Evolutionary conservation across 2,329 filamentous ascomycete species (phyloP), one percentile per base, ranked within the genome.

Genomic region (Colletotrichum chlorophyti): DNA sequence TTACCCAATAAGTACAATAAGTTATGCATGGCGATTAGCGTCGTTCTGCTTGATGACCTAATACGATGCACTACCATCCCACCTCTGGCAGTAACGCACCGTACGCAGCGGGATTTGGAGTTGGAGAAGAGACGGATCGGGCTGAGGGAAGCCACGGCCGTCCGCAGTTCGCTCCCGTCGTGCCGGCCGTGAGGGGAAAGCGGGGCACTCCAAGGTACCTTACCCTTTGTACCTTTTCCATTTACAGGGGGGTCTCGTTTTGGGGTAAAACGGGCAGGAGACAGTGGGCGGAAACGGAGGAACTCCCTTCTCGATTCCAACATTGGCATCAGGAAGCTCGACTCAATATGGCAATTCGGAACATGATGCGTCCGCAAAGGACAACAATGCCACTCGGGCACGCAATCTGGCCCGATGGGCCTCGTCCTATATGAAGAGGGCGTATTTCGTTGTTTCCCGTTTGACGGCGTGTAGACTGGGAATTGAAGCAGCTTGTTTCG

Each of bases 281-380:
- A 34, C 19, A n/a, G n/a, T n/a, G n/a, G n/a, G n/a, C n/a, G n/a
- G 4, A 46, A 31, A 31, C 52, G 52, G 43, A 54, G 37, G 11
- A 37, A 34, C 40, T 46, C 19, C 29, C 34, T 17, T 31, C 43
- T 31, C 38, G 38, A 43, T 51, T 32, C 31, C 19, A 24, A 42
- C 29, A 32, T 31, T 40, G 29, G 42, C 23, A 15, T 26, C 55
- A 34, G 31, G 32, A 40, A 57, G 21, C 29, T 26, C 52, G 52
- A 46, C 53, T 64, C 42, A 50, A 67, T 63, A 63, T 53, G 68
- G 67, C 57, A 69, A 67, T 53, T 37, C 68, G 69, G 69, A 70
- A 61, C 48, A 37, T 51, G 58, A 45, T 53, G 46, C 41, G 54
- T 69, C 69, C 69, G 69, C 68, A 68, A 63, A 70, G 69, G 69